Evolutionary conservation across 164 flowering plant species (phyloP).

Genomic region (Cinnamomum micranthum): DNA sequence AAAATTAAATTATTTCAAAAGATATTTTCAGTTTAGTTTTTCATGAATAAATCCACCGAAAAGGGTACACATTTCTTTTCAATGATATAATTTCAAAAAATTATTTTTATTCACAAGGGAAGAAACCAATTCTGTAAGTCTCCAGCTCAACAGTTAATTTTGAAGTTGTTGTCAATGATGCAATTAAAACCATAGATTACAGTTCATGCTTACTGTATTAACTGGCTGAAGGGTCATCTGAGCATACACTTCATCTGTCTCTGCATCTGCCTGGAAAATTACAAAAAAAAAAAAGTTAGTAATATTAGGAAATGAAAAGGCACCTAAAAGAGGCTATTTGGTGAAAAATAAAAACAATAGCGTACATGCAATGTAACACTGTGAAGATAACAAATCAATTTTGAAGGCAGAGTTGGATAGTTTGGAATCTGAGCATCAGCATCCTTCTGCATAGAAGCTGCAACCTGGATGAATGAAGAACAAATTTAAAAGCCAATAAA

Average conservation of each 20-base stretch:
- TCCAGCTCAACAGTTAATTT: background rate
- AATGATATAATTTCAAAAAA: no score
- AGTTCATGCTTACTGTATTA: constrained; percentile 53
- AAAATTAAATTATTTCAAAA: no score
- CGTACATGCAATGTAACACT: constrained; percentile 88
- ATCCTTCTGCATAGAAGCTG: constrained; percentile 97
- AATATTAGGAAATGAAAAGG: background rate
- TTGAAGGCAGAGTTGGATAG: constrained; percentile 87
- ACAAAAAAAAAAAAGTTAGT: constrained; percentile 6
- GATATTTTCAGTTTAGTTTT: no score
- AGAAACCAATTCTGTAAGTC: background rate
- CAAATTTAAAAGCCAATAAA: background rate
- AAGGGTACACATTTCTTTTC: no score
- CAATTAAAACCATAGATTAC: background rate
- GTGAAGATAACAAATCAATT: constrained; percentile 85
- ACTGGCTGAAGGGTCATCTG: constrained; percentile 99
- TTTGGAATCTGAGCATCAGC: constrained; percentile 85
- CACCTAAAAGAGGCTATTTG: background rate
- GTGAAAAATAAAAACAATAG: background rate
- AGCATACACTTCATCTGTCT: constrained; percentile 98
- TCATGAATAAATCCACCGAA: no score
- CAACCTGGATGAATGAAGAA: constrained; percentile 57
- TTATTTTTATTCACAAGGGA: no score
- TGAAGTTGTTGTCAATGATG: background rate
- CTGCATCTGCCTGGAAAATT: constrained; percentile 81